These are phyloP conservation scores for Cystobasidiaceae sp. DNA, from an alignment of 1,284 basidiomycete species.

Conservation along the genomic window DNA sequence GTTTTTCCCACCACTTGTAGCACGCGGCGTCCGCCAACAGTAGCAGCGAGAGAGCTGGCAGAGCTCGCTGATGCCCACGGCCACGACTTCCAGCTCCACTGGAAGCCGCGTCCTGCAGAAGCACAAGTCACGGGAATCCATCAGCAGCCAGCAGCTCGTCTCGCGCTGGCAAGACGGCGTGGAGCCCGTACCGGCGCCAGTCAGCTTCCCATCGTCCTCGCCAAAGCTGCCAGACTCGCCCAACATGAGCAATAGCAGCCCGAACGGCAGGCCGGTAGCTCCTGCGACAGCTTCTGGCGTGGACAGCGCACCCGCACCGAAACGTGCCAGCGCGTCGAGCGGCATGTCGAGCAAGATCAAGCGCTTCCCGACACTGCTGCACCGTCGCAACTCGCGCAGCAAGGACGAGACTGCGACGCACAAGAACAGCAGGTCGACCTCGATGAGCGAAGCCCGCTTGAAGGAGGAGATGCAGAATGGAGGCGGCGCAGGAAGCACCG, in stretches of 20 bases:
- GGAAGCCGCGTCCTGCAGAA: conserved; percentile 18
- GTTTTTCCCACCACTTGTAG: too few relatives aligned
- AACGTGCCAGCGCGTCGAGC: conserved; percentile 4
- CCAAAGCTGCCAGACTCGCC: not conserved
- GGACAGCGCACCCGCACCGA: too few relatives aligned
- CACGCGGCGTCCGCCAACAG: too few relatives aligned
- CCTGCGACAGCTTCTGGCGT: too few relatives aligned
- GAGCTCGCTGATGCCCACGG: conserved; percentile 1
- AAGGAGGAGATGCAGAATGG: not conserved
- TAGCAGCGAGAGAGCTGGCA: too few relatives aligned
- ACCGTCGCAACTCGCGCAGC: not conserved
- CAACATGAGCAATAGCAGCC: not conserved
- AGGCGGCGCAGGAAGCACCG: not conserved
- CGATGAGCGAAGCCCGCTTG: not conserved
- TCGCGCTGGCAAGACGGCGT: too few relatives aligned
- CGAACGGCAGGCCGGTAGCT: not conserved
- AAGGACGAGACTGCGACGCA: not conserved
- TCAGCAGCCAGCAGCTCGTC: too few relatives aligned
- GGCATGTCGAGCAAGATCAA: conserved; percentile 18
- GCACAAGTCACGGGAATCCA: not conserved
- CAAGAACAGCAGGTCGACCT: not conserved
- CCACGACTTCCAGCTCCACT: conserved; percentile 1
- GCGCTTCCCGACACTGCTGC: conserved; percentile 11
- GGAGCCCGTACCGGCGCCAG: too few relatives aligned
- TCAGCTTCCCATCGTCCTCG: too few relatives aligned